Base-by-base conservation (phyloP, 345 rosid genomes). In the Corchorus olitorius region DNA sequence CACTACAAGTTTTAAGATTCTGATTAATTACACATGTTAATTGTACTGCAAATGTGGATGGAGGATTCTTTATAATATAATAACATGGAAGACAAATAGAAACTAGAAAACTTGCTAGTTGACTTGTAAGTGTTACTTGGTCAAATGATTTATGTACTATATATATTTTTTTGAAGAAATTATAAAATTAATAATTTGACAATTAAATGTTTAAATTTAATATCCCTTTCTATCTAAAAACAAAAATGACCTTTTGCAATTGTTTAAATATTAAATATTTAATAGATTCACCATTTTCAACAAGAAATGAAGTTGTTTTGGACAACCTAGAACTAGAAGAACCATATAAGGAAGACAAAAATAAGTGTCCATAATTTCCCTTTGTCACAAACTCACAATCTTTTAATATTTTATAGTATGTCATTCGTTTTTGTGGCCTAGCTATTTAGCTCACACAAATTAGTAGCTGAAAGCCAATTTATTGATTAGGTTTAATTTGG, bases 51-150 rank as follows among this genome's bases (percentile, higher is more conserved):
- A 12, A 33, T 61, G 41, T 13, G 5, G 15, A 27, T 13, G 2
- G 15, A 13, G 2, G 15, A 13, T 60, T 4, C 48, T 39, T 39
- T 6, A 39, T 39, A 27, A 27, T 27, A n/a, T 27, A 0, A 27
- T 27, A 27, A 45, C 10, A 45, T 5, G 27, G 10, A 50, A 50
- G 73, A 50, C 73, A 50, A 50, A 69, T 39, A 39, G 5, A 3
- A 43, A 27, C 27, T 1, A 50, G 45, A 69, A 48, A 69, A 34
- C 43, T 50, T 9, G 39, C 1, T 33, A 16, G 60, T 50, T 50
- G 73, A 69, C 73, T 69, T 69, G 16, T 2, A 39, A 50, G 73
- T 69, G 59, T 69, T 69, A 69, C 73, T 69, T 33, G 45, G 59
- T 69, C 73, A 33, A 69, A 67, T 67, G 8, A 39, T 39, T 14